Base-by-base conservation (phyloP, 441 rosid genomes). In the Caryocar brasiliense region DNA sequence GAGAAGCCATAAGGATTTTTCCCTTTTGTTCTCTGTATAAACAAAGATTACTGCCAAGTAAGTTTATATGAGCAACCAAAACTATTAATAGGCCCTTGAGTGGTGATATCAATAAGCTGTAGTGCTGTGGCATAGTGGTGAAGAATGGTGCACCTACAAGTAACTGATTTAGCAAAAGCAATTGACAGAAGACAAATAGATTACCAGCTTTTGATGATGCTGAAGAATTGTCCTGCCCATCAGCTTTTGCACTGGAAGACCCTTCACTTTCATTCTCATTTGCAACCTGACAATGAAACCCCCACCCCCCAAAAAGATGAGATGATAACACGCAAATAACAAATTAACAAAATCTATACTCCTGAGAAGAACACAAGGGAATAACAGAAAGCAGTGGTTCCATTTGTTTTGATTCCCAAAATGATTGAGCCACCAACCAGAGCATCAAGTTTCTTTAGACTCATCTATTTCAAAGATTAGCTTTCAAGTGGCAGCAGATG, bases 1-100 rank as follows among this genome's bases (percentile, higher is more conserved):
- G 50, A 85, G 90, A 66, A 68, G 69, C 72, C 86, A 77, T 8
- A 89, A 63, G 25, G 93, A 81, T 43, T 80, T 89, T 65, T 81
- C 95, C 47, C 78, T 83, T 70, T 74, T 81, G 62, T 25, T 70
- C 19, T 81, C 95, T 78, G 62, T 19, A 50, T 39, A 61, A 58
- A 18, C 19, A 19, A 49, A 53, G 35, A 54, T 42, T 1, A 44
- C 54, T 48, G 25, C 51, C 26, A 12, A 23, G 40, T 30, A 28
- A 40, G 21, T 44, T 33, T 6, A 33, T n/a, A 45, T 18, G 15
- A 53, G 51, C 30, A 19, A 30, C 8, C 5, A n/a, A 35, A 6
- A 8, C 14, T 32, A 19, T 27, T 32, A 21, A 12, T 47, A n/a
- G n/a, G n/a, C n/a, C n/a, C n/a, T n/a, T n/a, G n/a, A n/a, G n/a